These are phyloP conservation scores for Fonticula alba DNA, from an alignment of 78 protist species.

Conservation along the genomic window DNA sequence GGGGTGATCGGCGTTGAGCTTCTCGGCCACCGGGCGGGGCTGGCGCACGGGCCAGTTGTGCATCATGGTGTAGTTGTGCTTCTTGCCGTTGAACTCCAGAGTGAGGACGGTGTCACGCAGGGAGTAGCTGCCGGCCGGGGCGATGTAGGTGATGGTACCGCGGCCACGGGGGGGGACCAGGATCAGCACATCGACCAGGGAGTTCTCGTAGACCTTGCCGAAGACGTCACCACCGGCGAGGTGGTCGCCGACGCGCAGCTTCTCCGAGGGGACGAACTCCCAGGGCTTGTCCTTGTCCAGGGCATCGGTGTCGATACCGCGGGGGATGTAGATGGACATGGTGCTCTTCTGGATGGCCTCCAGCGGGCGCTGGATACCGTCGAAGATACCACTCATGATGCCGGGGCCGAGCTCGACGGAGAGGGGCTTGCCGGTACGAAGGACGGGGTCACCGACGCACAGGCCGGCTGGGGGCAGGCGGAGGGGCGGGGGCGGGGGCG, in stretches of 20 bases:
- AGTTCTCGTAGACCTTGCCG: slow-evolving; percentile 84
- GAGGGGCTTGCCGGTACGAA: slow-evolving; percentile 92
- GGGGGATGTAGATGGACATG: slow-evolving; percentile 88
- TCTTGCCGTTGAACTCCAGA: slow-evolving; percentile 1
- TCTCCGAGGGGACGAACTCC: slow-evolving; percentile 67
- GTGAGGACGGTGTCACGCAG: slow-evolving; percentile 29
- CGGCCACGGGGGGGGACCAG: slow-evolving; percentile 77
- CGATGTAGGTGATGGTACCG: slow-evolving; percentile 76
- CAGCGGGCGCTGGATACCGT: slow-evolving; percentile 99
- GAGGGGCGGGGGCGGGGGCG: no score
- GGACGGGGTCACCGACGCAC: slow-evolving; percentile 96
- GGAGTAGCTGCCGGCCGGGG: slow-evolving; percentile 76
- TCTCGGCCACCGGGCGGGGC: slow-evolving; percentile 83
- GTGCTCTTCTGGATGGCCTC: slow-evolving; percentile 22
- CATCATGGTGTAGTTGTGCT: slow-evolving; percentile 52
- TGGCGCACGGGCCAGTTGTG: slow-evolving; percentile 98
- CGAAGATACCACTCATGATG: slow-evolving; percentile 81
- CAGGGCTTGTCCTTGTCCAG: slow-evolving; percentile 56
- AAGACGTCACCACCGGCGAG: slow-evolving; percentile 86
- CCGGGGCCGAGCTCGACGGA: slow-evolving; percentile 99
- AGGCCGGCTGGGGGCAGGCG: slow-evolving; percentile 83
- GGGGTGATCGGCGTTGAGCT: slow-evolving; percentile 81
- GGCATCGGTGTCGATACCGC: slow-evolving; percentile 79
- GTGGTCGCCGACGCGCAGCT: slow-evolving; percentile 64
- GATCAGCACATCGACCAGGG: slow-evolving; percentile 70